phyloP scores from a whole-genome alignment of 2,329 filamentous ascomycete species.

The Aspergillus hortae region DNA sequence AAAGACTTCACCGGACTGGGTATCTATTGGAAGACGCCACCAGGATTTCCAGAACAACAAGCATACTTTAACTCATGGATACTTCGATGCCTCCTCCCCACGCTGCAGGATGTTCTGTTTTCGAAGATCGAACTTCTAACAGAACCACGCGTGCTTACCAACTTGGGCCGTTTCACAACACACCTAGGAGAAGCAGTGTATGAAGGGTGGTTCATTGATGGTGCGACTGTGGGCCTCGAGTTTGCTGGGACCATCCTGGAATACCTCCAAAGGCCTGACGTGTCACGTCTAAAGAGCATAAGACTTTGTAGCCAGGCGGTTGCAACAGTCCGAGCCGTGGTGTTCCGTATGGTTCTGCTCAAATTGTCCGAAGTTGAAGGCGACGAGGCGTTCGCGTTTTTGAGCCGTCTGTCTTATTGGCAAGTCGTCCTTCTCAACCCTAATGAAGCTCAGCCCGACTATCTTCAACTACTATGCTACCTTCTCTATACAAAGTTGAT shows the following conservation, averaged over 20 bases:
- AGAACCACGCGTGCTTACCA: slow-evolving; percentile 81
- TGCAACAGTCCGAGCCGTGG: slow-evolving; percentile 68
- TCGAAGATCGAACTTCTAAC: slow-evolving; percentile 68
- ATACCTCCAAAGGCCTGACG: slow-evolving; percentile 79
- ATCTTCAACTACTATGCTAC: slow-evolving; percentile 84
- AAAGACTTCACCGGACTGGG: slow-evolving; percentile 91
- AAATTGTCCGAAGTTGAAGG: slow-evolving; percentile 80
- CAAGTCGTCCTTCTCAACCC: slow-evolving; percentile 82
- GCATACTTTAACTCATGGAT: slow-evolving; percentile 93
- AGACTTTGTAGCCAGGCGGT: slow-evolving; percentile 86
- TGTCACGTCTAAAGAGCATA: slow-evolving; percentile 78
- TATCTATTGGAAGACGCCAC: slow-evolving; percentile 81
- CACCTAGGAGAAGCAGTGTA: slow-evolving; percentile 89
- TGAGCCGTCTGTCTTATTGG: slow-evolving; percentile 91
- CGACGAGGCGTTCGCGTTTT: slow-evolving; percentile 64
- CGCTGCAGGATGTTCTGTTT: slow-evolving; percentile 67
- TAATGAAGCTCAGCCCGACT: slow-evolving; percentile 73
- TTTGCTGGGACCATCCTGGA: slow-evolving; percentile 83
- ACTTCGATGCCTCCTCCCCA: slow-evolving; percentile 68
- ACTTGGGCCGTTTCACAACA: slow-evolving; percentile 73
- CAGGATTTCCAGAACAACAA: slow-evolving; percentile 90
- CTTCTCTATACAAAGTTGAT: slow-evolving; percentile 87
- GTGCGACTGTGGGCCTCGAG: slow-evolving; percentile 77
- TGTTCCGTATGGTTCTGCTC: slow-evolving; percentile 75
- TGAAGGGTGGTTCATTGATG: slow-evolving; percentile 94